phyloP scores from a whole-genome alignment of 345 rosid species.

The Physaria fendleri region DNA sequence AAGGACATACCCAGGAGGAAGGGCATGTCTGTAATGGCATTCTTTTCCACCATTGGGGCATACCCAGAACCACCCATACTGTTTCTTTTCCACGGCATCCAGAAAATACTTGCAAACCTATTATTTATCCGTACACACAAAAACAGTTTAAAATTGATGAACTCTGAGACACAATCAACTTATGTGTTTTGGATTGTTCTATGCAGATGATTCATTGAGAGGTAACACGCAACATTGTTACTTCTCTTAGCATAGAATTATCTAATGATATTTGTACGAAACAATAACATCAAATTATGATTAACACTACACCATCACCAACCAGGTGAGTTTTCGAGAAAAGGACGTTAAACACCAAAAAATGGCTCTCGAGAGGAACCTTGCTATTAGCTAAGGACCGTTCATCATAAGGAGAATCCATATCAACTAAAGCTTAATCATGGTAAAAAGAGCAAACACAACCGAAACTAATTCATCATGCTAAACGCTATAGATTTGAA shows the following conservation, averaged over 20 bases:
- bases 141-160: background rate
- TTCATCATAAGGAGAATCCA: constrained; percentile 1
- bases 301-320: constrained; percentile 14
- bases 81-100: constrained; percentile 95
- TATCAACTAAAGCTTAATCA: constrained; percentile 6
- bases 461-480: background rate
- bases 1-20: too few relatives aligned
- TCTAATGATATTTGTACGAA: background rate
- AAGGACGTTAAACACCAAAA: background rate
- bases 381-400: constrained; percentile 8
- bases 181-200: background rate
- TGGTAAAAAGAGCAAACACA: background rate
- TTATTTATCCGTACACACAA: background rate
- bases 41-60: too few relatives aligned
- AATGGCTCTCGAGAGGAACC: constrained; percentile 20
- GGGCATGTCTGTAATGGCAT: too few relatives aligned
- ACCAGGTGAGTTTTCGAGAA: too few relatives aligned
- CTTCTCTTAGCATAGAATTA: background rate
- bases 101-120: constrained; percentile 95
- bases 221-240: background rate
- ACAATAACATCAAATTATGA: background rate
- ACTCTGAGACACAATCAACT: background rate
- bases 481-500: background rate
- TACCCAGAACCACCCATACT: constrained; percentile 99
- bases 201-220: background rate